Conservation (phyloP, 2,329 filamentous ascomycete species). For the Xylaria sp. region DNA sequence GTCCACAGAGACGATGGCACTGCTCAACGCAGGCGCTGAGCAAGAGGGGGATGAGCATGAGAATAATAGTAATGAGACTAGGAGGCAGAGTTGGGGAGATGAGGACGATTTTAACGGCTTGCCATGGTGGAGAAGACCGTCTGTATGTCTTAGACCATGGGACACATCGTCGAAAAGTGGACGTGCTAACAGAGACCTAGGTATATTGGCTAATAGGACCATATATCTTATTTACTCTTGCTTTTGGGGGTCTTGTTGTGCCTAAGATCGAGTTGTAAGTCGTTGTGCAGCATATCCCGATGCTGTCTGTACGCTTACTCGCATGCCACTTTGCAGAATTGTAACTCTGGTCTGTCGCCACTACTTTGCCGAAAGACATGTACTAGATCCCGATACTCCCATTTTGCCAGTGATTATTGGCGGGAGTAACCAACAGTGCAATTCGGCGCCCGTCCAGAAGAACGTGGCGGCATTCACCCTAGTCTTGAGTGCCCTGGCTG, state of each 20-base stretch:
- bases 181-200: conserved; percentile 55
- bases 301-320: conserved; percentile 8
- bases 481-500: conserved; percentile 77
- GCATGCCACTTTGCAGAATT: conserved; percentile 59
- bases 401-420: conserved; percentile 74
- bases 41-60: conserved; percentile 35
- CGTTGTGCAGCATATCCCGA: not conserved
- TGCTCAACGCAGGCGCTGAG: conserved; percentile 51
- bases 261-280: conserved; percentile 83
- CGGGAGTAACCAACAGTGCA: conserved; percentile 80
- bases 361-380: conserved; percentile 77
- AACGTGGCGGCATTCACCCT: conserved; percentile 82
- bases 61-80: conserved; percentile 32
- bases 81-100: conserved; percentile 58
- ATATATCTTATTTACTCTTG: conserved; percentile 83
- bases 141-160: conserved; percentile 56
- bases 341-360: conserved; percentile 83
- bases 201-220: conserved; percentile 86
- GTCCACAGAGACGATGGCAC: conserved; percentile 52
- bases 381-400: conserved; percentile 66
- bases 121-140: conserved; percentile 71
- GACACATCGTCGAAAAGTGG: not conserved
- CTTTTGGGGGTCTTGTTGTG: conserved; percentile 86
- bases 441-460: conserved; percentile 79
- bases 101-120: conserved; percentile 67